A percentile compares a stretch with the other conserved stretches of the same genome.
Evolutionary conservation across 345 rosid species (phyloP).

Genomic region (Mallotus nudiflorus): DNA sequence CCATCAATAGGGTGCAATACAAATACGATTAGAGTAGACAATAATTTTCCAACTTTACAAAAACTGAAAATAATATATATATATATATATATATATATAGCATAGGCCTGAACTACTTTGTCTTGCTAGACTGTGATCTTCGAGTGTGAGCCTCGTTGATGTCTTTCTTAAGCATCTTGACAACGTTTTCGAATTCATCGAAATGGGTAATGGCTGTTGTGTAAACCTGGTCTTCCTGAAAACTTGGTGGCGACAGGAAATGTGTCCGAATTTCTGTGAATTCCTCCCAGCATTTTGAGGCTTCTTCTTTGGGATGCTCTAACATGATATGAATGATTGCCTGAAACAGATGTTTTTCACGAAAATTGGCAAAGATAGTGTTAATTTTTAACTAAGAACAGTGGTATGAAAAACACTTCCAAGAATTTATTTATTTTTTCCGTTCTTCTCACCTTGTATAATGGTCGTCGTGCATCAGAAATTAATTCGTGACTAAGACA

Average conservation of each 20-base stretch:
- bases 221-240: conserved; percentile 21
- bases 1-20: no score
- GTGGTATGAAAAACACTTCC: no score
- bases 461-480: conserved; percentile 55
- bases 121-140: no score
- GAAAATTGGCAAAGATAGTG: no score
- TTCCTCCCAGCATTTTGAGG: conserved; percentile 27
- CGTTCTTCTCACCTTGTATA: conserved; percentile 42
- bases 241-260: conserved; percentile 31
- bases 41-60: no score
- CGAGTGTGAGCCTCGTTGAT: conserved; percentile 20
- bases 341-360: conserved; percentile 14
- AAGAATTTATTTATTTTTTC: no score
- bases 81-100: no score
- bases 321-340: conserved; percentile 39
- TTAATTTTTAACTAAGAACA: no score
- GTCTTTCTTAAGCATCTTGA: conserved; percentile 38
- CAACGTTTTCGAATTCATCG: conserved; percentile 39
- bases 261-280: conserved; percentile 32
- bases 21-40: no score
- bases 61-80: no score
- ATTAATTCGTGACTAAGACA: conserved; percentile 40
- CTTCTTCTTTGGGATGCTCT: conserved; percentile 10
- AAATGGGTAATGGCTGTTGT: conserved; percentile 20
- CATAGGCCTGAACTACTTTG: no score